Percentiles rank a stretch among this genome's conserved stretches.
Evolutionary conservation across 2,329 filamentous ascomycete genomes (phyloP).

Genomic region (Phialophora expanda): DNA sequence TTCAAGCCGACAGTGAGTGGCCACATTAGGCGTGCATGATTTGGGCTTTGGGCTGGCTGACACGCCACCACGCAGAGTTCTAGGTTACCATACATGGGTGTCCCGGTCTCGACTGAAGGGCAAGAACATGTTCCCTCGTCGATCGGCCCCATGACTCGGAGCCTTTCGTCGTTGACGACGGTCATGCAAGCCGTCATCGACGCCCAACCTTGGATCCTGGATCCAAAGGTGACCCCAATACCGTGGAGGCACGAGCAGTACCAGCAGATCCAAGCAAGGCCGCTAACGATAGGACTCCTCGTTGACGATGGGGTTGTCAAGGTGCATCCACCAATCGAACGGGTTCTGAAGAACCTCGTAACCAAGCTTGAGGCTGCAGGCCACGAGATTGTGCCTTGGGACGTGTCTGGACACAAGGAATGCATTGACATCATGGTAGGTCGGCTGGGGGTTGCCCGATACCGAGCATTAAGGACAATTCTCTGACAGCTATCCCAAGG

Average conservation of each 20-base stretch:
- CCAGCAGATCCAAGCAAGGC: conserved; percentile 53
- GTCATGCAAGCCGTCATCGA: conserved; percentile 45
- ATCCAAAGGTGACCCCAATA: conserved; percentile 60
- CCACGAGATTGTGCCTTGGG: conserved; percentile 54
- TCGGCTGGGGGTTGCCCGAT: conserved; percentile 48
- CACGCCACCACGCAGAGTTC: conserved; percentile 49
- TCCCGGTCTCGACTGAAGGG: conserved; percentile 66
- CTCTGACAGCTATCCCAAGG: conserved; percentile 42
- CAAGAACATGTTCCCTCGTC: conserved; percentile 69
- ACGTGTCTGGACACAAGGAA: conserved; percentile 32
- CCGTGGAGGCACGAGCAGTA: conserved; percentile 60
- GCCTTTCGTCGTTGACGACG: conserved; percentile 56
- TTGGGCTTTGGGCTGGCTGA: neutral
- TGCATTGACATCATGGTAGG: conserved; percentile 44
- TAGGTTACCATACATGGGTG: conserved; percentile 63
- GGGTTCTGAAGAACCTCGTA: conserved; percentile 25
- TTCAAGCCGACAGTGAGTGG: conserved; percentile 52
- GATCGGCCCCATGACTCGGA: conserved; percentile 64
- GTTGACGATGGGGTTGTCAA: conserved; percentile 37
- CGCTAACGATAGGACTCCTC: conserved; percentile 33
- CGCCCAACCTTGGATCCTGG: conserved; percentile 58
- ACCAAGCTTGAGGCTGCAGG: conserved; percentile 53
- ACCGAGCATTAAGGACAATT: neutral
- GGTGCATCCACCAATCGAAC: conserved; percentile 37
- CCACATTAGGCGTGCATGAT: conserved; percentile 49